phyloP scores from a whole-genome alignment of 352 stramenopile species.

The Phytophthora cajani region DNA sequence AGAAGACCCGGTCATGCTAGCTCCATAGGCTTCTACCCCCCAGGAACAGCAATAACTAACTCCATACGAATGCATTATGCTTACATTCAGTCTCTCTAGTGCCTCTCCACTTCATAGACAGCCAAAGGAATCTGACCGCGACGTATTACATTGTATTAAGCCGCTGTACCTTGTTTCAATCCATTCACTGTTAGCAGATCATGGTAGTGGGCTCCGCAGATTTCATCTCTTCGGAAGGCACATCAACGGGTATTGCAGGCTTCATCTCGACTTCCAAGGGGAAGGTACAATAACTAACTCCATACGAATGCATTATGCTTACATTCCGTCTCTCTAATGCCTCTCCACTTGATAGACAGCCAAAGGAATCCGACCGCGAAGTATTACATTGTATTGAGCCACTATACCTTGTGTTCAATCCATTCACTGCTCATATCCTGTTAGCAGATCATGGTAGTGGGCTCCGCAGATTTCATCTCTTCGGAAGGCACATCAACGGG shows the following conservation, averaged over 20 bases:
- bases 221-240: slow-evolving; percentile 19
- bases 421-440: neutral
- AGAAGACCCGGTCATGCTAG: slow-evolving; percentile 52
- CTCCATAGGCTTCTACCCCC: slow-evolving; percentile 16
- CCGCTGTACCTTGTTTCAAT: neutral
- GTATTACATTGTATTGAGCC: neutral
- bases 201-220: slow-evolving; percentile 13
- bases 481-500: slow-evolving; percentile 5
- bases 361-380: neutral
- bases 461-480: slow-evolving; percentile 17
- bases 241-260: slow-evolving; percentile 1
- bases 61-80: neutral
- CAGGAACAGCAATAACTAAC: neutral
- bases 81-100: neutral
- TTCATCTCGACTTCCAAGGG: slow-evolving; percentile 18
- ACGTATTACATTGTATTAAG: neutral
- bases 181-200: slow-evolving; percentile 14
- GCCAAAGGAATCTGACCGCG: neutral
- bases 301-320: neutral
- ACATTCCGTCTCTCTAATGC: neutral
- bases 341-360: neutral
- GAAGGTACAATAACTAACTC: neutral
- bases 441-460: slow-evolving; percentile 23
- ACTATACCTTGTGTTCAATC: neutral
- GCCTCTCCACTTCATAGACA: neutral